Evolutionary conservation across 2,329 filamentous ascomycete species (phyloP), one percentile per base, ranked within the genome.

Genomic region (Cercospora zeae-maydis): DNA sequence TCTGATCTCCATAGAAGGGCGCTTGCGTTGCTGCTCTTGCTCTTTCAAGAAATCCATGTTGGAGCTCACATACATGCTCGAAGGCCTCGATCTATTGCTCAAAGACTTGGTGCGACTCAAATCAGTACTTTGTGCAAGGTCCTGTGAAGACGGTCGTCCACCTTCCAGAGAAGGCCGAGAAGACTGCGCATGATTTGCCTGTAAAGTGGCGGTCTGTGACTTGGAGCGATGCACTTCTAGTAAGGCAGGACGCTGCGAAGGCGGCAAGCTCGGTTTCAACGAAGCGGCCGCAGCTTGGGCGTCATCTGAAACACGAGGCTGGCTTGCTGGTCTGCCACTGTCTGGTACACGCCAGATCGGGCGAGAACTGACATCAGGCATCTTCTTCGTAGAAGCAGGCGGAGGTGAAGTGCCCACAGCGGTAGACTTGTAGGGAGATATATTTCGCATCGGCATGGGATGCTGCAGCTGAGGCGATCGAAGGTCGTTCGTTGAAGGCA

Each of bases 41-140:
- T 95, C 92, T 21, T 91, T 88, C 16, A 96, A 80, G 71, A 91
- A 92, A 63, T 96, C 92, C 58, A 95, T 81, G 72, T 89, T 92
- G 0, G 90, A 90, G 69, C 92, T 90, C 3, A 96, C 83, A 74
- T 93, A 91, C 34, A 91, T 90, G 75, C 93, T 97, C 0, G 86
- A 82, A 73, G 93, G 93, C 51, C 93, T 84, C 59, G 86, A 83
- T 65, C 88, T 86, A 69, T 83, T 76, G 68, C 86, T 85, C n/a
- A 86, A 84, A 24, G 88, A 88, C 71, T 84, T 87, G 1, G 86
- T 84, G 31, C 86, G 79, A 37, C 78, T 79, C 8, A 87, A 75
- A 30, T 59, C 57, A 9, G 58, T 47, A 0, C 82, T 78, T 37
- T 88, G 86, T 8, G 85, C 78, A 7, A 85, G 72, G 54, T 93